Evolutionary conservation across 495 filamentous ascomycete genomes (phyloP).

Genomic region (Penicillium coffeae): DNA sequence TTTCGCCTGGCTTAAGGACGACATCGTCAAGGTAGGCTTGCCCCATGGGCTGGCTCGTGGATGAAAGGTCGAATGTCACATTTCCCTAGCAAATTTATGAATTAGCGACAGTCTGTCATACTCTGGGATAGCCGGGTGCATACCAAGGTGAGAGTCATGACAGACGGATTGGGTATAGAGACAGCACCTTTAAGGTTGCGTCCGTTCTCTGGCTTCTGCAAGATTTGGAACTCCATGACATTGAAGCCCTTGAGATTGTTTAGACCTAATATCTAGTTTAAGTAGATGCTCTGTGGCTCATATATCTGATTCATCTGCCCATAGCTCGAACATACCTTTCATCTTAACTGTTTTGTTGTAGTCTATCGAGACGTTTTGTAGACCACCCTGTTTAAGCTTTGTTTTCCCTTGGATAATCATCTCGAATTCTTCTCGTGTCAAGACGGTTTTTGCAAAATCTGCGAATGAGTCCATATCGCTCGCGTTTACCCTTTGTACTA

Average conservation of each 20-base stretch:
- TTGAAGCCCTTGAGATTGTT: constrained; percentile 59
- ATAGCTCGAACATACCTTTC: constrained; percentile 53
- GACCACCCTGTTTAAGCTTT: constrained; percentile 43
- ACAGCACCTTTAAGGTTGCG: constrained; percentile 63
- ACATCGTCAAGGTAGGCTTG: constrained; percentile 54
- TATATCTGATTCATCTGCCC: no score
- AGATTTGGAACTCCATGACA: constrained; percentile 49
- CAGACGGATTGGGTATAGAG: constrained; percentile 66
- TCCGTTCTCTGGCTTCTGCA: constrained; percentile 36
- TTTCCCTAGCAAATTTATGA: constrained; percentile 62
- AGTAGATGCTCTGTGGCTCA: no score
- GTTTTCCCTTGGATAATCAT: constrained; percentile 58
- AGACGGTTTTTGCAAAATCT: constrained; percentile 50
- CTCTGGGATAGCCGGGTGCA: no score
- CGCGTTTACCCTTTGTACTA: constrained; percentile 51
- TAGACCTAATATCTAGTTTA: constrained; percentile 46
- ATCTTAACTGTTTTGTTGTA: constrained; percentile 55
- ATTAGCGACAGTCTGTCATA: no score
- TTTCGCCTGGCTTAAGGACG: constrained; percentile 56
- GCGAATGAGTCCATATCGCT: constrained; percentile 53
- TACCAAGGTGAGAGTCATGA: constrained; percentile 62
- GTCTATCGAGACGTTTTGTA: constrained; percentile 47
- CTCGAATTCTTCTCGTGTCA: constrained; percentile 54
- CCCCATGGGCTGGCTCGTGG: constrained; percentile 50
- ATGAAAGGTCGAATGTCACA: constrained; percentile 56